These are phyloP conservation scores for Croton setiger DNA, from an alignment of 441 rosid species.

Conservation along the genomic window DNA sequence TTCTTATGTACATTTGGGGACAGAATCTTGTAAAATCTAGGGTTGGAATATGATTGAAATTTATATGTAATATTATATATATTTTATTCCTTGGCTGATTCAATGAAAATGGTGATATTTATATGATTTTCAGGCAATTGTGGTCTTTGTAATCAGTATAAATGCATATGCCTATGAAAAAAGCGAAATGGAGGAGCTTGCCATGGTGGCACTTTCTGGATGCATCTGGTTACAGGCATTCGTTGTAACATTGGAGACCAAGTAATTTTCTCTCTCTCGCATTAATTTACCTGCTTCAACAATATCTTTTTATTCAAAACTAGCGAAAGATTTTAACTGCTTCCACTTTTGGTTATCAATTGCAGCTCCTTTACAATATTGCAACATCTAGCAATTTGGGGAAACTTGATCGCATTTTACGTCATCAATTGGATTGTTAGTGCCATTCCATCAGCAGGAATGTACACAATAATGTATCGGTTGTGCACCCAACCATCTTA, in stretches of 20 bases:
- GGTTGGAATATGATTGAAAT: constrained; percentile 1
- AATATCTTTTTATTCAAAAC: not conserved
- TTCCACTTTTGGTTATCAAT: constrained; percentile 7
- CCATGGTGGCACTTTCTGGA: constrained; percentile 99
- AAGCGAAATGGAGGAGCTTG: constrained; percentile 95
- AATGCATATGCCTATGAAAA: constrained; percentile 82
- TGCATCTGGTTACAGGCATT: constrained; percentile 99
- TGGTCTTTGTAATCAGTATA: constrained; percentile 80
- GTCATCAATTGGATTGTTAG: constrained; percentile 82
- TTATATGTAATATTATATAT: not conserved
- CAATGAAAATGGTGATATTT: not conserved
- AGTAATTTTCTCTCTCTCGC: constrained; percentile 47
- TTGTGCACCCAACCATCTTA: constrained; percentile 81
- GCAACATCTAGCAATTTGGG: constrained; percentile 96
- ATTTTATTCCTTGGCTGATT: no score
- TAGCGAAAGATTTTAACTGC: constrained; percentile 4
- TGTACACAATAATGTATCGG: constrained; percentile 97
- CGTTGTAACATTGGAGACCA: constrained; percentile 91
- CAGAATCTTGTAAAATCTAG: not conserved
- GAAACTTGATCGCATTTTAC: constrained; percentile 79
- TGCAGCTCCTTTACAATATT: constrained; percentile 89
- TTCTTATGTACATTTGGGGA: not conserved
- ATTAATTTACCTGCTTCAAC: not conserved
- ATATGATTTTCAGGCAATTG: constrained; percentile 68
- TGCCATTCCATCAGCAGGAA: constrained; percentile 78